Evolutionary conservation across 345 rosid species (phyloP).

Genomic region (Hibiscus mutabilis): DNA sequence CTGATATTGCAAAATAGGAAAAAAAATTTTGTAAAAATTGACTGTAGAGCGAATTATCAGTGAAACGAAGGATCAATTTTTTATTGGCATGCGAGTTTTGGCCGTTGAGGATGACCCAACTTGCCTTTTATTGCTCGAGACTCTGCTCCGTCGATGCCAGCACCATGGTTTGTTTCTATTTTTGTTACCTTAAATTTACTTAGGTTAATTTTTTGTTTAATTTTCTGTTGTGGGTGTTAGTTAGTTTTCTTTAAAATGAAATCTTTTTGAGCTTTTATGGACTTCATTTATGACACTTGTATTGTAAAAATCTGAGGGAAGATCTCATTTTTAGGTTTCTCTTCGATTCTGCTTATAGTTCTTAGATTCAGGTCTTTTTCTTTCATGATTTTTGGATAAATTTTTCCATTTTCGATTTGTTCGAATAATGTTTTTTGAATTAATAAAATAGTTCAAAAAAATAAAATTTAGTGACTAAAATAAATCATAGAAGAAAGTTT

Average conservation of each 20-base stretch:
- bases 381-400: slow-evolving; percentile 7
- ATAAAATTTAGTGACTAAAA: no score
- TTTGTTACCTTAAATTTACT: background rate
- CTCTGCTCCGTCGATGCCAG: slow-evolving; percentile 62
- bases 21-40: slow-evolving; percentile 23
- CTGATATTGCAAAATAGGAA: background rate
- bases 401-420: no score
- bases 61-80: slow-evolving; percentile 48
- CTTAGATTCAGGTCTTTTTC: slow-evolving; percentile 2
- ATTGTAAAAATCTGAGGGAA: background rate
- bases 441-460: no score
- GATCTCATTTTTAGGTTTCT: background rate
- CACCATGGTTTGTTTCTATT: slow-evolving; percentile 35
- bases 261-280: background rate
- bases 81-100: slow-evolving; percentile 68
- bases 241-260: background rate
- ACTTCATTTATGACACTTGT: no score
- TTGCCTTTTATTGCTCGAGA: slow-evolving; percentile 50
- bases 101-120: slow-evolving; percentile 82
- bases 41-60: slow-evolving; percentile 35
- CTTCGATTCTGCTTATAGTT: background rate
- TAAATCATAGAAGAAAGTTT: no score
- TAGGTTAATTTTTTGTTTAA: background rate
- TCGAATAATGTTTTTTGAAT: no score
- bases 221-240: background rate